Percentiles rank a stretch among this genome's conserved stretches.
phyloP scores from a whole-genome alignment of 2,329 filamentous ascomycete species.

The Pyrenophora tritici-repentis region DNA sequence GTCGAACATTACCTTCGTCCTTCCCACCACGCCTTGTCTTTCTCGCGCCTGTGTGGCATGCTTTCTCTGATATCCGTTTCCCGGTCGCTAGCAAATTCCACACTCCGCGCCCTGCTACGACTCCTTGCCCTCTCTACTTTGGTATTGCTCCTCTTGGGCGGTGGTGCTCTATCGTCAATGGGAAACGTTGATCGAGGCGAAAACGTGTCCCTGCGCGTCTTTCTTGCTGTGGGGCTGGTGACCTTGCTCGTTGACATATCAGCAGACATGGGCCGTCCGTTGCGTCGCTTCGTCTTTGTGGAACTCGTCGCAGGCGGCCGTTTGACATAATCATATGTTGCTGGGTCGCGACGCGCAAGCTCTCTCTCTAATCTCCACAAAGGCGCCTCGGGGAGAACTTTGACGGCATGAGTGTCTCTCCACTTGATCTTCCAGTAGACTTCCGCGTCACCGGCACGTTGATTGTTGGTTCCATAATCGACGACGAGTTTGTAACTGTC shows the following conservation, averaged over 20 bases:
- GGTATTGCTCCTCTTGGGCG: slow-evolving; percentile 14
- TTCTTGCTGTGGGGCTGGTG: slow-evolving; percentile 5
- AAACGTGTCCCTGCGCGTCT: slow-evolving; percentile 28
- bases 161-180: slow-evolving; percentile 14
- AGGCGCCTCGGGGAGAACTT: slow-evolving; percentile 52
- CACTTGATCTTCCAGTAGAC: slow-evolving; percentile 51
- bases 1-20: slow-evolving; percentile 17
- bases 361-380: slow-evolving; percentile 53
- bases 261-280: slow-evolving; percentile 20
- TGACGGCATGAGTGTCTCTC: slow-evolving; percentile 44
- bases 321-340: slow-evolving; percentile 50
- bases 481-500: slow-evolving; percentile 55
- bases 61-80: slow-evolving; percentile 39
- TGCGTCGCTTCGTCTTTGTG: slow-evolving; percentile 20
- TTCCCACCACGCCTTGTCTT: slow-evolving; percentile 45
- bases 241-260: slow-evolving; percentile 18
- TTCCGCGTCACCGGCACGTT: slow-evolving; percentile 42
- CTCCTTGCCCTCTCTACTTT: slow-evolving; percentile 23
- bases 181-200: slow-evolving; percentile 29
- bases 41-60: slow-evolving; percentile 43
- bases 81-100: slow-evolving; percentile 34
- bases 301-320: slow-evolving; percentile 39
- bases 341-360: slow-evolving; percentile 48
- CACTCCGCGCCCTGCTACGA: slow-evolving; percentile 27
- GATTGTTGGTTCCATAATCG: slow-evolving; percentile 44